A percentile compares a stretch with the other conserved stretches of the same genome.
These are phyloP conservation scores for Gilbertella persicaria DNA, from an alignment of 371 early-diverging fungal genomes.

Conservation along the genomic window DNA sequence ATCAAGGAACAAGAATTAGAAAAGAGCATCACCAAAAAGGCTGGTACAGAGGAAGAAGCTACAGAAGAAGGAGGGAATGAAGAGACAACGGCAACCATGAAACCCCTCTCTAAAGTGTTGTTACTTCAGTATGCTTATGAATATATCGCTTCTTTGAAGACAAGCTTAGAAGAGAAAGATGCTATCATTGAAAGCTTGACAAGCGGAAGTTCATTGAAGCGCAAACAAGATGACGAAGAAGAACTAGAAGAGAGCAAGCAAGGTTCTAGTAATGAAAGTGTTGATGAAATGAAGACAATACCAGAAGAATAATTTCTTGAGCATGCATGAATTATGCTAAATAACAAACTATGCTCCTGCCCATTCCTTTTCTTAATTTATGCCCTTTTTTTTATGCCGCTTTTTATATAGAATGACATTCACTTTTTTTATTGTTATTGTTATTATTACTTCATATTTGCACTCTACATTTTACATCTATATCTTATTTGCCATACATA, in stretches of 20 bases:
- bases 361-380: too few species aligned
- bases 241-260: background rate
- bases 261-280: background rate
- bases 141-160: slow-evolving; percentile 57
- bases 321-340: too few species aligned
- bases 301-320: too few species aligned
- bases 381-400: too few species aligned
- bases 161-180: slow-evolving; percentile 31
- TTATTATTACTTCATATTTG: too few species aligned
- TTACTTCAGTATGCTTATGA: slow-evolving; percentile 57
- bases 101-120: slow-evolving; percentile 52
- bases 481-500: too few species aligned
- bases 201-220: background rate
- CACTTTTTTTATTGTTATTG: too few species aligned
- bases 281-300: background rate
- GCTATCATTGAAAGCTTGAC: slow-evolving; percentile 10
- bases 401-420: too few species aligned
- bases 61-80: slow-evolving; percentile 8
- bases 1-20: slow-evolving; percentile 29
- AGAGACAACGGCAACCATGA: slow-evolving; percentile 12
- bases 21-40: background rate
- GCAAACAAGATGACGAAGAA: background rate
- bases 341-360: too few species aligned
- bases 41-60: slow-evolving; percentile 9
- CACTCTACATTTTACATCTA: too few species aligned